Base-by-base conservation (phyloP, 2,329 filamentous ascomycete genomes). In the Fusarium luffae region DNA sequence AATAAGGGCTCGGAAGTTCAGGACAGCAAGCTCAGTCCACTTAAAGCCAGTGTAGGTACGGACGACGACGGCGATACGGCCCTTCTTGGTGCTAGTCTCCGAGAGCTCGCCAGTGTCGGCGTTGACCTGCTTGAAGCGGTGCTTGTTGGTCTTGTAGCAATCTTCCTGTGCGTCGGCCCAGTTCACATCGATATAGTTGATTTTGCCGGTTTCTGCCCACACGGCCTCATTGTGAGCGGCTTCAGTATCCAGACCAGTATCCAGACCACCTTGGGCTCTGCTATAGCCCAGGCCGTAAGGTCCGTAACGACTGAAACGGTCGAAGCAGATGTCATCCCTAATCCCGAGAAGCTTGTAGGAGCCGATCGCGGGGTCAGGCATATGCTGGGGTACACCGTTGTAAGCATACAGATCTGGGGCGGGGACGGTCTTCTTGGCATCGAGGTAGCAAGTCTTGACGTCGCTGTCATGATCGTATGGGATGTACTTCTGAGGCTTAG, bases 201-300 rank as follows among this genome's bases (percentile, higher is more conserved):
- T 87, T 75, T 85, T 83, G 75, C 85, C 85, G 2, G 82, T 82
- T 62, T 84, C 80, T 43, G 80, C 78, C 86, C 87, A 91, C 13
- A 90, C 81, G 41, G 81, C 80, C 30, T 90, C 85, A 54, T 86
- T 88, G 83, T 91, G 93, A 21, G 92, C 86, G 34, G 84, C 83
- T 71, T 96, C 92, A 2, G 89, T 89, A 41, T 93, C 92, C 59
- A 92, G 84, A n/a, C 89, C 89, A 57, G 94, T 89, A 27, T 87
- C 88, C 1, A 88, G 80, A 23, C 94, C 94, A 16, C 94, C 94
- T 68, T 88, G 87, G 58, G 89, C 87, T 63, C 87, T 85, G 73
- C 87, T 88, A 79, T 97, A 97, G n/a, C 94, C 94, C 42, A 94
- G 83, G 0, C 94, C 94, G 75, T 97, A 97, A 0, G 93, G 91